Evolutionary conservation across 1,139 yeast species (phyloP), one percentile per base, ranked within the genome.

Genomic region (Pichia inconspicua): DNA sequence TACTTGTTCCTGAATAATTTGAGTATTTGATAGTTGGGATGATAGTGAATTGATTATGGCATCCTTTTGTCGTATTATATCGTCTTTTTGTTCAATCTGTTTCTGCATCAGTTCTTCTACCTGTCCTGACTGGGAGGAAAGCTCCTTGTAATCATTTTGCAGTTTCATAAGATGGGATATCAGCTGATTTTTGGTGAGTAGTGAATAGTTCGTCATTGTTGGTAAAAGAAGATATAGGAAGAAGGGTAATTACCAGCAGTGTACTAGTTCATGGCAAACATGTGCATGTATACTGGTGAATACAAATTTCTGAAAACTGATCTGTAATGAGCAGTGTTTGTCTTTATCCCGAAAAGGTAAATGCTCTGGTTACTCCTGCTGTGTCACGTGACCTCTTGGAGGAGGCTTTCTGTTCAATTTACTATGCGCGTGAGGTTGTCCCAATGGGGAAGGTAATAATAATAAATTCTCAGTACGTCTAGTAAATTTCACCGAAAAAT

Each of bases 21-120:
- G 32, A 7, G 30, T 31, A 37, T 40, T 38, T 35, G 25, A 22
- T 15, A 45, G 11, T 42, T 42, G 41, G 37, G 35, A 10, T 42
- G 32, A 42, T 47, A 31, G 32, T 11, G 22, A 38, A 25, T 17
- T 50, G 11, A 25, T 44, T 3, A 17, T 27, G 19, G 3, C 40
- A 42, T 37, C 46, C 46, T n/a, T 44, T 8, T 31, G 46, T 28
- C 7, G 28, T 6, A 28, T 40, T 38, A 11, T 48, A 15, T 8
- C 14, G 11, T 39, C 11, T 9, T n/a, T 41, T 14, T 43, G 40
- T 12, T 56, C 48, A 12, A 58, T 27, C 38, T 61, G 64, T 8
- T 54, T 34, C 30, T 60, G 61, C 25, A 61, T 43, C 31, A 58
- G 51, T 9, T 55, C 60, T 43, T 61, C 64, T 17, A 61, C 53